Evolutionary conservation across 1,284 basidiomycete species (phyloP), one percentile per base, ranked within the genome.

Genomic region (Pseudomicrostroma phylloplanum): DNA sequence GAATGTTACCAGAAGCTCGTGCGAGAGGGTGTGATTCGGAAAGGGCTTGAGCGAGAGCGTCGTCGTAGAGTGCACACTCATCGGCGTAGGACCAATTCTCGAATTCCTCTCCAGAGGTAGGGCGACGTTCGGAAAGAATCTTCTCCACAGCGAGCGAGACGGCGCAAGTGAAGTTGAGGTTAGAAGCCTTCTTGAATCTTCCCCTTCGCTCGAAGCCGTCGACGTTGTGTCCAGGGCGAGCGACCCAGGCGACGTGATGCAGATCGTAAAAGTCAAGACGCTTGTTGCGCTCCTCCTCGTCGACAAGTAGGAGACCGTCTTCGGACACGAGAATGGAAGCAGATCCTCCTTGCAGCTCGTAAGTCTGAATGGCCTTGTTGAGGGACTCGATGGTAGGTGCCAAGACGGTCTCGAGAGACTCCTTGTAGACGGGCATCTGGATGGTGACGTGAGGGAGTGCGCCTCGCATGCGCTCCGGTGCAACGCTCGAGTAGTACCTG

Each of bases 151-250:
- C 84, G 49, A 91, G 80, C 15, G 88, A 89, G 6, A 91, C 82
- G 54, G 82, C 82, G 39, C 89, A 84, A 1, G 84, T 89, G 77
- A 89, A 91, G 80, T 92, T 92, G 88, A 92, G 89, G 80, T 92
- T 92, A 0, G 86, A 87, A 0, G 89, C 89, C 80, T 92, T 92
- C 83, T 92, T 91, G 83, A 91, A 92, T 36, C 89, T 86, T 64
- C 91, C 91, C 19, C 88, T 88, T 59, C 91, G 88, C 60, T 85
- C 83, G 81, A 86, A 92, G 0, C 88, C 89, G 72, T 85, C 85
- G 23, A 78, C 70, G 71, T 86, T 84, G 77, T 89, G 86, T 55
- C 83, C 83, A 3, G 90, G 89, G 57, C 90, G 86, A 23, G 90
- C 87, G 62, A 91, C 87, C 85, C 88, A 91, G 42, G 87, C 89